Evolutionary conservation across 2,329 filamentous ascomycete genomes (phyloP).

Genomic region (Epichloe aotearoae): DNA sequence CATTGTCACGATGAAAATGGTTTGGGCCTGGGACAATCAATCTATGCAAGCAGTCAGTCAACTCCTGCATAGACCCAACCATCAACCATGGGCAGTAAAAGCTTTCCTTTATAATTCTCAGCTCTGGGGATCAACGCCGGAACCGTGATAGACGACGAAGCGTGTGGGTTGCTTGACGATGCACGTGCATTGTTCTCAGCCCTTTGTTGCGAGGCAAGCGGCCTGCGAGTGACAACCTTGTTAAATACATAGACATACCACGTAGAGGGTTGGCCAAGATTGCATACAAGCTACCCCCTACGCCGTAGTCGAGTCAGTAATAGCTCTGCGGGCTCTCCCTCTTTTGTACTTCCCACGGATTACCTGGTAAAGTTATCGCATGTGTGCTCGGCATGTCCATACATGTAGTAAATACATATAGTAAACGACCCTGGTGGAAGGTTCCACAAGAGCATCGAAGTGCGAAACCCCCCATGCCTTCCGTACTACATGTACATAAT

Average conservation of each 20-base stretch:
- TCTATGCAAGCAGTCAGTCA: neutral
- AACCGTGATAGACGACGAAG: neutral
- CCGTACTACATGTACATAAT: no score
- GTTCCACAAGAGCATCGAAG: constrained; percentile 3
- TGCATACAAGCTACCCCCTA: no score
- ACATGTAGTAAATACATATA: no score
- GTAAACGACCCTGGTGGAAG: constrained; percentile 1
- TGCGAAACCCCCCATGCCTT: no score
- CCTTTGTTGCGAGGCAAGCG: neutral
- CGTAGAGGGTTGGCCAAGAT: neutral
- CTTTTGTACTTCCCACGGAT: no score
- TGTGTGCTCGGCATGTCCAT: neutral
- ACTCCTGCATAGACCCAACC: neutral
- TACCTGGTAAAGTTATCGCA: no score
- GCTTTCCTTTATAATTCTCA: neutral
- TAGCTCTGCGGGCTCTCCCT: no score
- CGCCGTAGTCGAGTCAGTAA: no score
- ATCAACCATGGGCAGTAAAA: neutral
- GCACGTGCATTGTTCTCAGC: no score
- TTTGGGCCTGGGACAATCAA: neutral
- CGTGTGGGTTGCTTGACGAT: neutral
- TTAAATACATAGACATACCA: neutral
- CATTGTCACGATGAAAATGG: neutral
- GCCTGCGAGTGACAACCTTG: neutral
- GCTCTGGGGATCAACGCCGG: neutral